phyloP scores from a whole-genome alignment of 805 yeast genomes.

The Suhomyces sp. region DNA sequence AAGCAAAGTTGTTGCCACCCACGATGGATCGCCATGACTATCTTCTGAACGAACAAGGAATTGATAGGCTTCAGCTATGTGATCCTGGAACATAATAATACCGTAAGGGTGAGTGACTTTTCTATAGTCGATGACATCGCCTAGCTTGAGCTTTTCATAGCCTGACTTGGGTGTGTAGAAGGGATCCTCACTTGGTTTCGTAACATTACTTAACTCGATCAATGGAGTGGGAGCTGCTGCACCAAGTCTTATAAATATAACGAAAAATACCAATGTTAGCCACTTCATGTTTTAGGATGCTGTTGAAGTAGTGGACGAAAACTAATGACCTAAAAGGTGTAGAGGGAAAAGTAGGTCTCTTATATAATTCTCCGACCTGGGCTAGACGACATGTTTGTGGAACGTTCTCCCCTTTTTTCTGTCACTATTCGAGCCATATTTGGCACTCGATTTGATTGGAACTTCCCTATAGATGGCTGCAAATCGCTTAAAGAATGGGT shows the following conservation, averaged over 20 bases:
- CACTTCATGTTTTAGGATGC: background rate
- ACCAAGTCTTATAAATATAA: background rate
- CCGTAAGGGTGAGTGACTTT: constrained; percentile 10
- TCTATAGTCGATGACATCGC: constrained; percentile 13
- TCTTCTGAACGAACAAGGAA: constrained; percentile 16
- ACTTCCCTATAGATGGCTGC: background rate
- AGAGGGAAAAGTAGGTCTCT: background rate
- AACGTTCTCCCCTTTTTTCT: background rate
- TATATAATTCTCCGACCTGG: background rate
- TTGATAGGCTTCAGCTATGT: constrained; percentile 13
- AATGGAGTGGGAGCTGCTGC: background rate
- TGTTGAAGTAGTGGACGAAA: background rate
- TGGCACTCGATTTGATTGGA: background rate
- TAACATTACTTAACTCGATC: background rate
- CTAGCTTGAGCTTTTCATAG: constrained; percentile 10
- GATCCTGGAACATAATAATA: constrained; percentile 7
- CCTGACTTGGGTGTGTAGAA: constrained; percentile 16
- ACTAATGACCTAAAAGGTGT: background rate
- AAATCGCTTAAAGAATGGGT: background rate
- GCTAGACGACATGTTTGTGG: background rate
- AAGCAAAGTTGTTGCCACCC: constrained; percentile 24
- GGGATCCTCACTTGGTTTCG: constrained; percentile 8
- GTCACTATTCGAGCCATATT: background rate
- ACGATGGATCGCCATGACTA: constrained; percentile 23
- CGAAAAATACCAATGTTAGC: background rate